phyloP scores from a whole-genome alignment of 2,329 filamentous ascomycete genomes.

The Cladosporium sp. region DNA sequence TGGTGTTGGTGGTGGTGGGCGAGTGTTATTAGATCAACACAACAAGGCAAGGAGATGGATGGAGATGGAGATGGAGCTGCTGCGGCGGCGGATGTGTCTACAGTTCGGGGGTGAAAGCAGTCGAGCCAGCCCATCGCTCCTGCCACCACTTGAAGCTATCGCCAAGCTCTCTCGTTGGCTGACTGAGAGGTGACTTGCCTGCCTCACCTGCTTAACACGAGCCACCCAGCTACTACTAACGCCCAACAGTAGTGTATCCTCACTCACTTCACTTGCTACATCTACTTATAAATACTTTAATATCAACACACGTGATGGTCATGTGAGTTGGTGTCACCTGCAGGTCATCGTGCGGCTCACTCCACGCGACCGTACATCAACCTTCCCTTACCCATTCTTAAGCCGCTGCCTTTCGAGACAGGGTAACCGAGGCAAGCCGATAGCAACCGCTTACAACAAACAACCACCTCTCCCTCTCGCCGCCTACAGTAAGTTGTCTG shows the following conservation, averaged over 20 bases:
- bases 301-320: neutral
- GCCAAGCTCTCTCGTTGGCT: too few relatives aligned
- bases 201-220: too few relatives aligned
- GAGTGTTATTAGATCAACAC: neutral
- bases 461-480: neutral
- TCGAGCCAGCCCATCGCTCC: too few relatives aligned
- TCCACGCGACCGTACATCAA: neutral
- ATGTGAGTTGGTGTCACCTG: neutral
- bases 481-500: neutral
- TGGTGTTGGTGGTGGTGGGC: neutral
- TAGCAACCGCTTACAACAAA: neutral
- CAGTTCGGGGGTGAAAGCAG: too few relatives aligned
- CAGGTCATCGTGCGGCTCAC: neutral
- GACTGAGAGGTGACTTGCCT: too few relatives aligned
- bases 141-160: too few relatives aligned
- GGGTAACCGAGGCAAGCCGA: neutral
- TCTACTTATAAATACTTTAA: too few relatives aligned
- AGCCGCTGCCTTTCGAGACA: too few relatives aligned
- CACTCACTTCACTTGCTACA: neutral
- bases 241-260: too few relatives aligned
- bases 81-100: neutral
- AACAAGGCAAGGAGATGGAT: slow-evolving; percentile 9
- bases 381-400: too few relatives aligned
- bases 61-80: neutral
- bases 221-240: too few relatives aligned